Evolutionary conservation across 2,329 filamentous ascomycete species (phyloP).

Genomic region (Claviceps sp.): DNA sequence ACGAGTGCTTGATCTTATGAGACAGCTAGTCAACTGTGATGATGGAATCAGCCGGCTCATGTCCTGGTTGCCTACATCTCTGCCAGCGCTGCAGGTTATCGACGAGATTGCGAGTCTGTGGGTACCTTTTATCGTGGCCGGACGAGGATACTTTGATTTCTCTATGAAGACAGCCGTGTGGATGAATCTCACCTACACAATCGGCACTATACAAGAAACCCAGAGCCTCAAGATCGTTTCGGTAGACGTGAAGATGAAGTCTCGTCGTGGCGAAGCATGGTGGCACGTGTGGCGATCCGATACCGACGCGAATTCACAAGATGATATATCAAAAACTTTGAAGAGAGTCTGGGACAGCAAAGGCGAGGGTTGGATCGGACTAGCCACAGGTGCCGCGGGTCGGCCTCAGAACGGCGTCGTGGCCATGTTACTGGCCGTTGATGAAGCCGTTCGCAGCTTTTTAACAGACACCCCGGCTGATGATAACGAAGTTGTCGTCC

Average conservation of each 20-base stretch:
- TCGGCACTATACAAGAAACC: slow-evolving; percentile 17
- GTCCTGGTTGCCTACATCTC: slow-evolving; percentile 42
- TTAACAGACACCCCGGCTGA: slow-evolving; percentile 3
- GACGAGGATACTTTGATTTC: slow-evolving; percentile 35
- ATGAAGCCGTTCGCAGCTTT: slow-evolving; percentile 30
- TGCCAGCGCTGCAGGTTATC: slow-evolving; percentile 51
- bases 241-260: slow-evolving; percentile 38
- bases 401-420: slow-evolving; percentile 26
- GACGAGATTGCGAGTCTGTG: slow-evolving; percentile 45
- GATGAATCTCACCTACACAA: slow-evolving; percentile 40
- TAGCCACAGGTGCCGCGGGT: slow-evolving; percentile 33
- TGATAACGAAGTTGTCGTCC: slow-evolving; percentile 6
- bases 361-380: slow-evolving; percentile 33
- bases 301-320: slow-evolving; percentile 11
- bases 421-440: slow-evolving; percentile 33
- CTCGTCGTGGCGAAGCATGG: slow-evolving; percentile 32
- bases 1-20: slow-evolving; percentile 45
- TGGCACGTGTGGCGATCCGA: slow-evolving; percentile 35
- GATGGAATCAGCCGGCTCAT: slow-evolving; percentile 39
- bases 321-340: slow-evolving; percentile 26
- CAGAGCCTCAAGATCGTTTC: slow-evolving; percentile 22
- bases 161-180: slow-evolving; percentile 42
- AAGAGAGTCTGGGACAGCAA: slow-evolving; percentile 31
- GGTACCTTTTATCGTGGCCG: slow-evolving; percentile 26
- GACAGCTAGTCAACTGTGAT: slow-evolving; percentile 41